Evolutionary conservation across 768 basidiomycete species (phyloP).

Genomic region (Leccinum barrowsii): DNA sequence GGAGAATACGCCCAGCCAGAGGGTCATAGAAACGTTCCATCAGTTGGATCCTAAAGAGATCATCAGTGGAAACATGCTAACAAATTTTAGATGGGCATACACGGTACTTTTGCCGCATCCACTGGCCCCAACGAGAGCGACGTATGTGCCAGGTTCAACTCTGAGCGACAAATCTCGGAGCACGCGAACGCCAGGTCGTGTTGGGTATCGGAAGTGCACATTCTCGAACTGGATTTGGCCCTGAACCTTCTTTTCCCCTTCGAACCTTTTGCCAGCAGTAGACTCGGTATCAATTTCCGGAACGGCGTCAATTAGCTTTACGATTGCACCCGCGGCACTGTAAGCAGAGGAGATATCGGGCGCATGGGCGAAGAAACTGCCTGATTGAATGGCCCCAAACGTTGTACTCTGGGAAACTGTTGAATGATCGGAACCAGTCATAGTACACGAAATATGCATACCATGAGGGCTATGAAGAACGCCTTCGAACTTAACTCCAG

Average conservation of each 20-base stretch:
- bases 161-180: slow-evolving; percentile 70
- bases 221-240: slow-evolving; percentile 77
- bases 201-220: slow-evolving; percentile 89
- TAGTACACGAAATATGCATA: slow-evolving; percentile 27
- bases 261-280: slow-evolving; percentile 52
- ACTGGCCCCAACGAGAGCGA: slow-evolving; percentile 79
- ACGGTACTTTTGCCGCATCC: slow-evolving; percentile 82
- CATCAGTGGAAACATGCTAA: not conserved
- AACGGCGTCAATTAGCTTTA: slow-evolving; percentile 68
- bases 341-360: slow-evolving; percentile 87
- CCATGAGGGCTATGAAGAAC: slow-evolving; percentile 87
- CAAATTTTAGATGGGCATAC: slow-evolving; percentile 36
- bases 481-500: slow-evolving; percentile 35
- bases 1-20: slow-evolving; percentile 61
- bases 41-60: slow-evolving; percentile 58
- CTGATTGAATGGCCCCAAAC: slow-evolving; percentile 84
- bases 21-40: slow-evolving; percentile 87
- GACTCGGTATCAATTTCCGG: slow-evolving; percentile 84
- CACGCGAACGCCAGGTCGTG: slow-evolving; percentile 84
- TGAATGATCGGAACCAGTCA: not conserved
- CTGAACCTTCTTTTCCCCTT: slow-evolving; percentile 35
- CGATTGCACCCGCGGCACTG: slow-evolving; percentile 69
- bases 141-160: slow-evolving; percentile 73
- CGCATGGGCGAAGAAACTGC: slow-evolving; percentile 79
- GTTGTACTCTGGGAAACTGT: slow-evolving; percentile 49